These are phyloP conservation scores for Isabelozyma pseudorhagii DNA, from an alignment of 805 yeast genomes.

Conservation along the genomic window DNA sequence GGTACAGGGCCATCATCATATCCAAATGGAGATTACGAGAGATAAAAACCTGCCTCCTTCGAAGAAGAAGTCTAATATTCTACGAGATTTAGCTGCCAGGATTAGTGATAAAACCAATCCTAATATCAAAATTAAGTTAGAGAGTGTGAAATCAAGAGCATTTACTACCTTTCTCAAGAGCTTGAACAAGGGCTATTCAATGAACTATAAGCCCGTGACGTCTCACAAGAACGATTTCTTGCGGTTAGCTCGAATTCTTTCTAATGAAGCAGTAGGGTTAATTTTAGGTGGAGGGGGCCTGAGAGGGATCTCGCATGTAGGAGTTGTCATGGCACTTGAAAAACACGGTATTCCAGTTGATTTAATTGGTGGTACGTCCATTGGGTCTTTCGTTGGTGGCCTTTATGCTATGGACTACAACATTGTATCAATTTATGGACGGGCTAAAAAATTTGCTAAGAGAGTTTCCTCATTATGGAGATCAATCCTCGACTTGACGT, in stretches of 20 bases:
- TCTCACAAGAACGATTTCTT: conserved; percentile 84
- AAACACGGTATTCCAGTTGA: conserved; percentile 93
- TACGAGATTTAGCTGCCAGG: conserved; percentile 35
- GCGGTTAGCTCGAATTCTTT: conserved; percentile 81
- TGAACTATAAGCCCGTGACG: conserved; percentile 29
- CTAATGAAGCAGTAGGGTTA: conserved; percentile 91
- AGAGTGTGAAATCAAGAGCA: conserved; percentile 29
- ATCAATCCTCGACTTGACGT: conserved; percentile 76
- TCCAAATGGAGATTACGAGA: conserved; percentile 56
- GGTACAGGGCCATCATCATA: conserved; percentile 93
- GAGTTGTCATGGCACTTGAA: conserved; percentile 86
- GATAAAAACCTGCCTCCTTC: conserved; percentile 13
- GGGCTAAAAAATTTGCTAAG: conserved; percentile 81
- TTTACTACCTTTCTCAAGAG: conserved; percentile 22
- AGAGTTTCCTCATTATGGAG: conserved; percentile 87
- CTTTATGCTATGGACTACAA: conserved; percentile 91
- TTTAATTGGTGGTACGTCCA: conserved; percentile 92
- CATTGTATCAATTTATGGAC: conserved; percentile 84
- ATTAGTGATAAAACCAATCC: conserved; percentile 32
- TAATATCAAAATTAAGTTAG: conserved; percentile 27
- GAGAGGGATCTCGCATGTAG: conserved; percentile 88
- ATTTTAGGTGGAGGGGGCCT: conserved; percentile 99
- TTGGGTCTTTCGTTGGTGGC: conserved; percentile 95
- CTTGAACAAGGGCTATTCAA: conserved; percentile 14
- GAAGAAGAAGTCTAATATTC: conserved; percentile 19